Conservation (phyloP, 2,329 filamentous ascomycete species). For the Ophiostoma perfectum region DNA sequence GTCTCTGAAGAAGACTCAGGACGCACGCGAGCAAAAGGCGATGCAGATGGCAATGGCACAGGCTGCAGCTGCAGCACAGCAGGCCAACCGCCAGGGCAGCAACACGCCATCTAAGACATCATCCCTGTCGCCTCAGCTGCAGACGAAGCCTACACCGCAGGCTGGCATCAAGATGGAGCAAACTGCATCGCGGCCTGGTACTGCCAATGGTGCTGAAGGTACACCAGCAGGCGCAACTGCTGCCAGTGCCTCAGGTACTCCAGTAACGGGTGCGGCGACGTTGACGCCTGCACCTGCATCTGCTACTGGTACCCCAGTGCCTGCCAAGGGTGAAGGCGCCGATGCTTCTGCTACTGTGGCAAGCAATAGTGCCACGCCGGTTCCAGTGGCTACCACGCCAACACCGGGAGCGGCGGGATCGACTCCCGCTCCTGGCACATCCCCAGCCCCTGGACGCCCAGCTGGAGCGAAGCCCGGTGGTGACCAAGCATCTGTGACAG, state of each 20-base stretch:
- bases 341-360: neutral
- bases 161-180: constrained; percentile 33
- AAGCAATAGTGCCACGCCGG: constrained; percentile 15
- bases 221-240: neutral
- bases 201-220: constrained; percentile 10
- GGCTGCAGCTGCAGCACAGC: constrained; percentile 20
- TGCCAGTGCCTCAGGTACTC: constrained; percentile 15
- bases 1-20: constrained; percentile 83
- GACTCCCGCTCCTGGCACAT: neutral
- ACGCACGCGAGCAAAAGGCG: constrained; percentile 61
- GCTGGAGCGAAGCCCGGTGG: neutral
- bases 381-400: constrained; percentile 8
- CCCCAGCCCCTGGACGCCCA: neutral
- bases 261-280: neutral
- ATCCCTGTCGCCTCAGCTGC: constrained; percentile 29
- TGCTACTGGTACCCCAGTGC: neutral
- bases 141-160: constrained; percentile 16
- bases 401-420: neutral
- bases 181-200: constrained; percentile 18
- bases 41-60: constrained; percentile 37
- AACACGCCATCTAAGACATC: constrained; percentile 36
- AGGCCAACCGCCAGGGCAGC: constrained; percentile 19
- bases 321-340: neutral
- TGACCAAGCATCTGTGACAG: neutral
- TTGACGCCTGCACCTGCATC: constrained; percentile 3